Base-by-base conservation (phyloP, 306 rosid species). In the Vicia villosa region DNA sequence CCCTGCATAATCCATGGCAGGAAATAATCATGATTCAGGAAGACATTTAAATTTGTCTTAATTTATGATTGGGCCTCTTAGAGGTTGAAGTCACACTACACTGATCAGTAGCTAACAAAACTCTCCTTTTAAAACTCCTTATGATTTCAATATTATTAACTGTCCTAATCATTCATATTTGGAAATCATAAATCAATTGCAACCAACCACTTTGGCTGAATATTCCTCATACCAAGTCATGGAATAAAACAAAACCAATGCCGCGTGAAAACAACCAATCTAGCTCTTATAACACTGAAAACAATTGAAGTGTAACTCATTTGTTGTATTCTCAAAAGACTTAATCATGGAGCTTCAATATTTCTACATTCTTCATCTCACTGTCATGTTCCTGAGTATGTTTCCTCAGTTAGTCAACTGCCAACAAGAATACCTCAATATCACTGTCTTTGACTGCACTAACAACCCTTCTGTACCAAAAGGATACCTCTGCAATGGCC, bases 361-460 rank as follows among this genome's bases (percentile, higher is more conserved):
- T 7, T 15, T 10, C 54, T 13, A 13, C 47, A 11, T 79, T 72
- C 63, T 85, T 58, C 75, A 79, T 43, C 30, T 8, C 47, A 59
- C 66, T 20, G 21, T 60, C 32, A 6, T 78, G 58, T 32, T 75
- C 10, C 28, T 78, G 4, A 65, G 30, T 26, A 16, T 83, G 12
- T 69, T 73, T 40, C 73, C 63, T 75, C 60, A 59, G 20, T 47
- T 72, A 63, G 16, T 79, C 4, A 20, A 65, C 7, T 54, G 69
- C 64, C 93, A 87, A 75, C 90, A 87, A 81, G 42, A 41, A 43
- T 83, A 85, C 54, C 73, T 81, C 3, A 85, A 79, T 56, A 22
- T 0, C 55, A 71, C 77, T 5, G 72, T 67, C 36, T 69, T 65
- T 65, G 58, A 79, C 36, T 85, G 90, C 68, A 5, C 63, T 1